Conservation (phyloP, 176 grass and related monocot species). For the Aegilops speltoides region DNA sequence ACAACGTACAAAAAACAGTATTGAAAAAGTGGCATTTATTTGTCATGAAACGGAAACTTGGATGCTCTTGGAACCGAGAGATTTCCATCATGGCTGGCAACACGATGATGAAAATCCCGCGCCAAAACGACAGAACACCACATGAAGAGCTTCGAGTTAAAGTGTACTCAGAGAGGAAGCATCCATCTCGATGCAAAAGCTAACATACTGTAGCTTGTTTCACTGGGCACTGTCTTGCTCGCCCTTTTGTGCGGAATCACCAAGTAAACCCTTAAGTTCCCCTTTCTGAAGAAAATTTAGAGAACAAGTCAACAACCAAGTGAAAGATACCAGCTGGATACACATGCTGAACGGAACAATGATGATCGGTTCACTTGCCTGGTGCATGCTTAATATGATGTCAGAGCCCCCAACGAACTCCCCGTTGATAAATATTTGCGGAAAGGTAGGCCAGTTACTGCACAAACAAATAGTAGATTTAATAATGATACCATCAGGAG, state of each 20-base stretch:
- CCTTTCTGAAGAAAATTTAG: slow-evolving; percentile 65
- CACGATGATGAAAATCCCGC: not conserved
- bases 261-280: slow-evolving; percentile 75
- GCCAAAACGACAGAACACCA: not conserved
- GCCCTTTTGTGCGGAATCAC: slow-evolving; percentile 36
- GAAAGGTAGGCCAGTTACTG: slow-evolving; percentile 95
- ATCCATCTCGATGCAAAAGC: not conserved
- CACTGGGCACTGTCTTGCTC: slow-evolving; percentile 31
- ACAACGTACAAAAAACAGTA: not conserved
- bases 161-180: not conserved
- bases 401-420: slow-evolving; percentile 96
- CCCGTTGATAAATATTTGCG: slow-evolving; percentile 96
- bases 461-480: slow-evolving; percentile 26
- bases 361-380: slow-evolving; percentile 50
- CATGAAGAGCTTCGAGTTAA: not conserved
- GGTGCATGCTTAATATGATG: slow-evolving; percentile 93
- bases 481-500: not conserved
- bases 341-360: not conserved
- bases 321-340: slow-evolving; percentile 10
- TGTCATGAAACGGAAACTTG: slow-evolving; percentile 1
- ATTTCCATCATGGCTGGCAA: not conserved
- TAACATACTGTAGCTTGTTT: slow-evolving; percentile 21
- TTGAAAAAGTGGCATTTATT: slow-evolving; percentile 12
- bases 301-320: not conserved
- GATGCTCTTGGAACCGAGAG: not conserved